Conservation (phyloP, 75 land plant genomes). For the Pseudotsuga menziesii region DNA sequence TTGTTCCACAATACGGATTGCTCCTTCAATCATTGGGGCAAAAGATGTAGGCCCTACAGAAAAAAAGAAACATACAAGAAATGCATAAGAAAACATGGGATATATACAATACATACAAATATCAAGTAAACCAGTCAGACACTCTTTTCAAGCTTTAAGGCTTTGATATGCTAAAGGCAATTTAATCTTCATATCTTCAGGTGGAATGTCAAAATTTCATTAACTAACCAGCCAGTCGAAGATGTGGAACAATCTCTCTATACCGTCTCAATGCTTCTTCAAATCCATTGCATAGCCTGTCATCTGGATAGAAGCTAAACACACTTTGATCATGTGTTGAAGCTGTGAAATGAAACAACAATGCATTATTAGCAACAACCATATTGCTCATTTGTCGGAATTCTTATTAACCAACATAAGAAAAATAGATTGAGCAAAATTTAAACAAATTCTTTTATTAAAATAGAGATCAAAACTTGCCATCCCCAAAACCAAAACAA, state of each 20-base stretch:
- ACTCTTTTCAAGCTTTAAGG: neutral
- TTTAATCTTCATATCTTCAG: neutral
- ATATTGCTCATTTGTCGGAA: neutral
- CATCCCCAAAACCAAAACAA: conserved; percentile 88
- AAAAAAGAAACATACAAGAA: neutral
- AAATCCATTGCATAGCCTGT: conserved; percentile 60
- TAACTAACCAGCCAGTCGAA: neutral
- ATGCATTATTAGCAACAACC: neutral
- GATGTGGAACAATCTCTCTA: too few species aligned
- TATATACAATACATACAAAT: neutral
- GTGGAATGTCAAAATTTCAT: neutral
- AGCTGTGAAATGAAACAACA: conserved; percentile 18
- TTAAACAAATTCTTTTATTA: too few species aligned
- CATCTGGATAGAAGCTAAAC: conserved; percentile 65
- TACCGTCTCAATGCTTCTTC: conserved; percentile 54
- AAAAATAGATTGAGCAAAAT: neutral
- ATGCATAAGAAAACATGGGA: neutral
- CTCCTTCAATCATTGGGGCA: conserved; percentile 74
- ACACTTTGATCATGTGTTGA: conserved; percentile 80
- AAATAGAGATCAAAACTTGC: conserved; percentile 20
- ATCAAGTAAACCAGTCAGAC: neutral
- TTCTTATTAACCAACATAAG: neutral
- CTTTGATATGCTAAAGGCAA: neutral
- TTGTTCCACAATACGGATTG: conserved; percentile 62
- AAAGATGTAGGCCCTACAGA: conserved; percentile 79